Evolutionary conservation across 345 rosid species (phyloP), one percentile per base, ranked within the genome.

Genomic region (Acer negundo): DNA sequence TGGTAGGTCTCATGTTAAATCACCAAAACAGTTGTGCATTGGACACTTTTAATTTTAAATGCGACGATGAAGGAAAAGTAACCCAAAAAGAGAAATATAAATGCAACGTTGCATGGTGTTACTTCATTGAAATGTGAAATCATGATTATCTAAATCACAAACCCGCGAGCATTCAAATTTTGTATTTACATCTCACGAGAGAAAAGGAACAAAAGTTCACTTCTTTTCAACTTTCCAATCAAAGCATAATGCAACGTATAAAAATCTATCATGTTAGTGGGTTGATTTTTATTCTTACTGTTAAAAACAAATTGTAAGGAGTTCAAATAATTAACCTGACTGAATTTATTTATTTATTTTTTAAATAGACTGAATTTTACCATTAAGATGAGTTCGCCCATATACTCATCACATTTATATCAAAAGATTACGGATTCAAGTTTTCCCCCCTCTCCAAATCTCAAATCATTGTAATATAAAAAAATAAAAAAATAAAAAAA

Each of bases 1-100:
- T 9, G 59, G 69, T 62, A 7, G 76, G 69, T 62, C 69, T 23
- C 8, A 15, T 10, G 76, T 63, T 63, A 26, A 74, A 63, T 74
- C 77, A 26, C 19, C 11, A 44, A 19, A 62, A 17, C 5, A 17
- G 44, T 23, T 24, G 16, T 46, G 26, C 46, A 62, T 73, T 73
- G 38, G 35, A 61, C 4, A 5, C 19, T 3, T 62, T 44, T 42
- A 62, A 74, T 42, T 42, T 42, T 35, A 35, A 35, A 13, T 59
- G 26, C 20, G 65, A 5, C 17, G 23, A n/a, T 20, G 7, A 73
- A 15, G 16, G n/a, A 4, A 40, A 40, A 40, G 42, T 44, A 0
- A 17, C 49, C 49, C 49, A 24, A 26, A 23, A 74, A 16, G 11
- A 61, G 13, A 55, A 71, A 58, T 4, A 51, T 35, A 42, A 35